Evolutionary conservation across 306 rosid species (phyloP).

Genomic region (Cicer bijugum): DNA sequence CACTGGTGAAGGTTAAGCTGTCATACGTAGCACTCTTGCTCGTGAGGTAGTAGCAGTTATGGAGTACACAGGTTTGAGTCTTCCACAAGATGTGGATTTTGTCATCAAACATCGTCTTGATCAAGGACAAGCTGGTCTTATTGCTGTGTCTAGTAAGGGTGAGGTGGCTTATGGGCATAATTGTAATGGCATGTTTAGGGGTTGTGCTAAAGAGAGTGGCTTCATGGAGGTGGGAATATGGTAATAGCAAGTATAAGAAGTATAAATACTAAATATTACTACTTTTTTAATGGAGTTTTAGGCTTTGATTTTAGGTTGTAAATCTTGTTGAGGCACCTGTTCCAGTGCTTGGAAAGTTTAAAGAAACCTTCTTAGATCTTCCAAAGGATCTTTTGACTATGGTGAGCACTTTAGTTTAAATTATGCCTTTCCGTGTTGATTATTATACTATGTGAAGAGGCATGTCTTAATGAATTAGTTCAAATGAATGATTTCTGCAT

Average conservation of each 20-base stretch:
- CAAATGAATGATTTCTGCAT: constrained; percentile 30
- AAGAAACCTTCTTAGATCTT: constrained; percentile 85
- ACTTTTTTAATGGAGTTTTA: too few species aligned
- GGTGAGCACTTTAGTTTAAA: constrained; percentile 59
- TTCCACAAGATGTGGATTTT: too few species aligned
- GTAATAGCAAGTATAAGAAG: neutral
- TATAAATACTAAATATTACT: too few species aligned
- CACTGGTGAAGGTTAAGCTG: too few species aligned
- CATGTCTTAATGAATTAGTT: constrained; percentile 28
- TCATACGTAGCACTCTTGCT: too few species aligned
- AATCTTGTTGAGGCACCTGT: constrained; percentile 95
- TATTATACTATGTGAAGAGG: neutral
- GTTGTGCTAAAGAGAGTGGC: neutral
- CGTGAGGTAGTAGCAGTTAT: too few species aligned
- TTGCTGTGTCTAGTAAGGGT: neutral
- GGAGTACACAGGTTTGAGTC: too few species aligned
- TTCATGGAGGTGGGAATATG: neutral
- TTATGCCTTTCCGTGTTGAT: constrained; percentile 14
- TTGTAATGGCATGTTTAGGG: neutral
- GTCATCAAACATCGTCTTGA: neutral
- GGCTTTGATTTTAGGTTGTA: constrained; percentile 62
- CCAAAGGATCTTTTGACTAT: constrained; percentile 90
- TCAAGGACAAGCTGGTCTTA: neutral
- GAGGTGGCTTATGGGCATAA: neutral
- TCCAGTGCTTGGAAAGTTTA: constrained; percentile 85